A percentile compares a stretch with the other conserved stretches of the same genome.
Conservation (phyloP, 2,329 filamentous ascomycete species). For the Trichoderma sp. region DNA sequence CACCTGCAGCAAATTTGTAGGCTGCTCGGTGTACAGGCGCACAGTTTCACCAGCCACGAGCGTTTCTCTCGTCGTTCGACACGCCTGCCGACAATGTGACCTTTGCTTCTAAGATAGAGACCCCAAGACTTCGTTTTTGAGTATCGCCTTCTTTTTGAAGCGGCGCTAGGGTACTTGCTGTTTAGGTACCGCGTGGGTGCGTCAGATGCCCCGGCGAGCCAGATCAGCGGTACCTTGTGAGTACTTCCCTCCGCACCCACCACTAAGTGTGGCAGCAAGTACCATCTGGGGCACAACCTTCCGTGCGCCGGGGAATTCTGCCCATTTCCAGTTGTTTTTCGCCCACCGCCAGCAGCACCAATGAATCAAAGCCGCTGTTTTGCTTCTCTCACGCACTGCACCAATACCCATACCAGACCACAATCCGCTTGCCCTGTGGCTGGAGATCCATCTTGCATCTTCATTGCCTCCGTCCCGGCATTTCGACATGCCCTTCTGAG, state of each 20-base stretch:
- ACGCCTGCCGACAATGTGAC: constrained; percentile 18
- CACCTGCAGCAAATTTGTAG: neutral
- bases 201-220: constrained; percentile 10
- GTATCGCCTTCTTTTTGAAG: neutral
- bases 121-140: neutral
- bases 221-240: neutral
- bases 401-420: constrained; percentile 16
- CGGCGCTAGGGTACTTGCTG: neutral
- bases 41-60: neutral
- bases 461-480: constrained; percentile 22
- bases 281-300: neutral
- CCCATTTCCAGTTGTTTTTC: constrained; percentile 37
- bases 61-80: neutral
- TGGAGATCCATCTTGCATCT: constrained; percentile 23
- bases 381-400: constrained; percentile 31
- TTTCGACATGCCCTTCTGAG: constrained; percentile 30
- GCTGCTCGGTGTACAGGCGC: constrained; percentile 6
- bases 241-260: rapidly evolving
- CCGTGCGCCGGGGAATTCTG: constrained; percentile 25
- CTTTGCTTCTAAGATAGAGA: neutral
- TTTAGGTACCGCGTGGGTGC: constrained; percentile 2
- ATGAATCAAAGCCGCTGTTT: constrained; percentile 26
- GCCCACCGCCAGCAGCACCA: constrained; percentile 36
- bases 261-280: rapidly evolving
- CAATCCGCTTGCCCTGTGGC: constrained; percentile 8